These are phyloP conservation scores for Porphyridium purpureum DNA, from an alignment of 23 red algal genomes.

Conservation along the genomic window DNA sequence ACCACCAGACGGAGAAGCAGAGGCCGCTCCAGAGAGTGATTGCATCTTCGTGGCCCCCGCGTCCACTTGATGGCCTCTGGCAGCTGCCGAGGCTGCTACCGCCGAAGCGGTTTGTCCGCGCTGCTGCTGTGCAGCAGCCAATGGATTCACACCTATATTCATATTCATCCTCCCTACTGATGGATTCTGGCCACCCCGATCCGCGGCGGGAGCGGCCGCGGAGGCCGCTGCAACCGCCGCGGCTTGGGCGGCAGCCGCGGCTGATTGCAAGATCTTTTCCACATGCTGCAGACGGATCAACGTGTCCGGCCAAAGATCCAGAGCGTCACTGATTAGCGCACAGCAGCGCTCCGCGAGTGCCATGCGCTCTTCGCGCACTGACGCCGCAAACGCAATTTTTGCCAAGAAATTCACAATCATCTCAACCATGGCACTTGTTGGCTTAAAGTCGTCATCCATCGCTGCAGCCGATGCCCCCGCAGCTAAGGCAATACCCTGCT, in stretches of 20 bases:
- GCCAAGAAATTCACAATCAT: slow-evolving; percentile 34
- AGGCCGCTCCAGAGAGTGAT: too few species aligned
- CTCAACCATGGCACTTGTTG: slow-evolving; percentile 28
- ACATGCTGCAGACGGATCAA: slow-evolving; percentile 23
- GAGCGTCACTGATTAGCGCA: slow-evolving; percentile 13
- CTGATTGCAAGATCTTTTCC: slow-evolving; percentile 12
- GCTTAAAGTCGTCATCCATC: slow-evolving; percentile 32
- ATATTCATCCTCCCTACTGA: too few species aligned
- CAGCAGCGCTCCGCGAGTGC: slow-evolving; percentile 27
- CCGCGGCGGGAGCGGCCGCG: background rate
- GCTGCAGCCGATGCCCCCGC: background rate
- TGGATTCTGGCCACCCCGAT: too few species aligned
- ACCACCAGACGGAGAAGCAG: too few species aligned
- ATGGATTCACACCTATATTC: too few species aligned
- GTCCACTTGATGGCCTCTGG: too few species aligned
- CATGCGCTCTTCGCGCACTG: slow-evolving; percentile 20
- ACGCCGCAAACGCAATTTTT: slow-evolving; percentile 26
- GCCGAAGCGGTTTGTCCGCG: too few species aligned
- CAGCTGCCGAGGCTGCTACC: too few species aligned
- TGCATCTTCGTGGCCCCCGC: too few species aligned
- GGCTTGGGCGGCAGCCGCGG: background rate
- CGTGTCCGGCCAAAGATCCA: slow-evolving; percentile 36
- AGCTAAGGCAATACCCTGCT: too few species aligned
- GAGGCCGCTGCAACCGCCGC: background rate
- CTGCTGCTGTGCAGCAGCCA: too few species aligned